Evolutionary conservation across 331 rosid genomes (phyloP).

Genomic region (Quercus tomentella): DNA sequence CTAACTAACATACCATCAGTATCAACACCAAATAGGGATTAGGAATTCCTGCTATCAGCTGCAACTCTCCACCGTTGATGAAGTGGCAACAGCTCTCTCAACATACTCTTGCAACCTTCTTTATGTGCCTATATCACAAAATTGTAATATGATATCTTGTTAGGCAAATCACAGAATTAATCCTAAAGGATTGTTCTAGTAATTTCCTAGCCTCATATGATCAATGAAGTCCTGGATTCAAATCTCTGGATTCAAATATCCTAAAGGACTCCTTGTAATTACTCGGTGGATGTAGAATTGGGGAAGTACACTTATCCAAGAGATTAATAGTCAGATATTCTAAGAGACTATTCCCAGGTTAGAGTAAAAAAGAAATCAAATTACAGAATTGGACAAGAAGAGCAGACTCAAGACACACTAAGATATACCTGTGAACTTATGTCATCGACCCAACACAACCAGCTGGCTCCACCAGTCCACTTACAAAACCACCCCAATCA

Average conservation of each 20-base stretch:
- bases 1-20: not conserved
- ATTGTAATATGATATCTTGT: not conserved
- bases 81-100: not conserved
- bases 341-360: no score
- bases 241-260: no score
- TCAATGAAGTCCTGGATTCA: no score
- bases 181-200: no score
- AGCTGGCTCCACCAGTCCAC: conserved; percentile 50
- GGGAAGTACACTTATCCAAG: no score
- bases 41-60: not conserved
- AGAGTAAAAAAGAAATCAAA: no score
- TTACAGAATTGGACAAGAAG: not conserved
- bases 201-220: no score
- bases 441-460: conserved; percentile 41
- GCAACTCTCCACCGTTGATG: conserved; percentile 1
- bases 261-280: no score
- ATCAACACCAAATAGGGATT: not conserved
- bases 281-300: no score
- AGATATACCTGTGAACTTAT: conserved; percentile 12
- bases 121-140: not conserved
- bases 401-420: not conserved
- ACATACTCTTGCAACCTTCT: conserved; percentile 20
- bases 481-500: conserved; percentile 57
- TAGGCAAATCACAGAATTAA: no score
- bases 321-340: no score